Evolutionary conservation across 768 basidiomycete species (phyloP).

Genomic region (Stropharia rugosoannulata): DNA sequence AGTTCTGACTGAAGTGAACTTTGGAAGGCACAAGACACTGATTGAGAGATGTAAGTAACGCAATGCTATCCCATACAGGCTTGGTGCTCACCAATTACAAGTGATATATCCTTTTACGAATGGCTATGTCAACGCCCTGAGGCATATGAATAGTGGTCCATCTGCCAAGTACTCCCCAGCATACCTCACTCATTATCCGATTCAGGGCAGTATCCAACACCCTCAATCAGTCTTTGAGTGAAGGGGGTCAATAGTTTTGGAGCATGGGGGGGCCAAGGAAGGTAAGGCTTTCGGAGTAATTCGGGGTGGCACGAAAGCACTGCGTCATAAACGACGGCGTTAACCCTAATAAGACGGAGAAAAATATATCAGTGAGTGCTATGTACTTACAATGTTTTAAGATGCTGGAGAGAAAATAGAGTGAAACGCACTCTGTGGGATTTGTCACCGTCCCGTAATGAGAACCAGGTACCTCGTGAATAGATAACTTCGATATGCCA

Average conservation of each 20-base stretch:
- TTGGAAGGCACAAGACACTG: no score
- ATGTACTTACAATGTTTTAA: neutral
- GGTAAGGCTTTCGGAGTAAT: neutral
- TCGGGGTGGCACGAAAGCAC: constrained; percentile 11
- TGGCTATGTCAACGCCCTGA: no score
- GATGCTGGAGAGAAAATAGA: neutral
- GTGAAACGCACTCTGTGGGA: constrained; percentile 19
- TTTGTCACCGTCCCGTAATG: constrained; percentile 27
- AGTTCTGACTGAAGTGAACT: no score
- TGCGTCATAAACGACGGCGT: constrained; percentile 10
- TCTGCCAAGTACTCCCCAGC: no score
- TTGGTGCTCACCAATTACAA: no score
- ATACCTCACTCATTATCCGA: neutral
- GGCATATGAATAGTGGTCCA: no score
- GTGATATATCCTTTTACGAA: no score
- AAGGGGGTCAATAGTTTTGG: neutral
- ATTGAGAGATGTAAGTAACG: no score
- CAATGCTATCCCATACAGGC: no score
- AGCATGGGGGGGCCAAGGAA: neutral
- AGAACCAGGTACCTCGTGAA: constrained; percentile 25
- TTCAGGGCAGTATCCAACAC: neutral
- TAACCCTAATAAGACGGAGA: constrained; percentile 5
- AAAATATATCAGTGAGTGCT: neutral
- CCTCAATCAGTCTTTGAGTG: neutral
- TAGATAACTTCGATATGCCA: constrained; percentile 15